Evolutionary conservation across 176 grass and related monocot genomes (phyloP).

Genomic region (Carex pumila): DNA sequence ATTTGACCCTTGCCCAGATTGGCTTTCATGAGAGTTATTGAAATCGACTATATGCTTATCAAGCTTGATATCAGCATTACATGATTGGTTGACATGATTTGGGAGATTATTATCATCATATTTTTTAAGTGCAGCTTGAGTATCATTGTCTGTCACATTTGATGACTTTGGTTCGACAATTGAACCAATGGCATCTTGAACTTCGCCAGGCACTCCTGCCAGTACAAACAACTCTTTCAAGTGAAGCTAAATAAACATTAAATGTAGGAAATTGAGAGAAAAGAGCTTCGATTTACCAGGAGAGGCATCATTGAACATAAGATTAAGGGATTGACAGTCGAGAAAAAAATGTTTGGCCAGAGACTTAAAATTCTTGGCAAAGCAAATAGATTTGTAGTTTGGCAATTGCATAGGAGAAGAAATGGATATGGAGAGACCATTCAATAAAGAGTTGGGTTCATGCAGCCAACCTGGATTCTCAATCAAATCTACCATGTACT

Average conservation of each 20-base stretch:
- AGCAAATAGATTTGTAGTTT: conserved; percentile 34
- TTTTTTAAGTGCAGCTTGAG: conserved; percentile 19
- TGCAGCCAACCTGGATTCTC: conserved; percentile 47
- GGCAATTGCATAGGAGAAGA: conserved; percentile 61
- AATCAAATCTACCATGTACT: conserved; percentile 73
- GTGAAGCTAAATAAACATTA: neutral
- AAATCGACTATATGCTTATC: conserved; percentile 29
- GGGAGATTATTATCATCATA: neutral
- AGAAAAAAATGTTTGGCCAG: conserved; percentile 62
- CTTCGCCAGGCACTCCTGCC: conserved; percentile 28
- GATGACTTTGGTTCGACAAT: conserved; percentile 39
- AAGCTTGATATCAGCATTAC: conserved; percentile 2
- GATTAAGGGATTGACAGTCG: conserved; percentile 63
- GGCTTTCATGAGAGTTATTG: conserved; percentile 24
- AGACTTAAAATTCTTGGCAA: conserved; percentile 51
- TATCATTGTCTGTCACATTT: conserved; percentile 30
- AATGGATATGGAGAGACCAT: conserved; percentile 54
- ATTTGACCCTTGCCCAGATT: conserved; percentile 19
- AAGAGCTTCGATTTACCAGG: conserved; percentile 18
- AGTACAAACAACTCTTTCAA: conserved; percentile 14
- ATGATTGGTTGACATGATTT: conserved; percentile 9
- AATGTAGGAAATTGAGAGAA: neutral
- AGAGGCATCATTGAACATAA: conserved; percentile 52
- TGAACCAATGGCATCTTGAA: conserved; percentile 36
- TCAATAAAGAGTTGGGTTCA: conserved; percentile 76